These are phyloP conservation scores for Cladobotryum protrusum DNA, from an alignment of 2,329 filamentous ascomycete species.

Conservation along the genomic window DNA sequence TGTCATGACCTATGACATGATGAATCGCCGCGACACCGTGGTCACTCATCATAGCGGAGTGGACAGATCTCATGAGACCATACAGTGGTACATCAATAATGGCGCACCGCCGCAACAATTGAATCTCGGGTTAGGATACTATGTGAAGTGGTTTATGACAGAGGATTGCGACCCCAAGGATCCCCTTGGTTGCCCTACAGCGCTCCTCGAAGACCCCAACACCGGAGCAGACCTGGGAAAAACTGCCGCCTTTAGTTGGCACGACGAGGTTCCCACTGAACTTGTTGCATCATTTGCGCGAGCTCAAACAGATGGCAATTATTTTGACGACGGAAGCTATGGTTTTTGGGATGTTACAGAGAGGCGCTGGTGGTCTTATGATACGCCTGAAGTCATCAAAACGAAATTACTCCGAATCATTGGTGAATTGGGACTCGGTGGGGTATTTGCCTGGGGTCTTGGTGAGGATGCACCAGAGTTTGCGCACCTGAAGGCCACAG, in stretches of 20 bases:
- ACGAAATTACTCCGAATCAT: conserved; percentile 59
- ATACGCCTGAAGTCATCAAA: conserved; percentile 54
- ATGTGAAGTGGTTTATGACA: conserved; percentile 59
- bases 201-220: conserved; percentile 49
- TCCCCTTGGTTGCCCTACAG: conserved; percentile 49
- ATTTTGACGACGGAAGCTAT: conserved; percentile 56
- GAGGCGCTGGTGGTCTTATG: conserved; percentile 68
- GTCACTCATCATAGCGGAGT: conserved; percentile 64
- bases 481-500: conserved; percentile 32
- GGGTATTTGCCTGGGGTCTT: conserved; percentile 70
- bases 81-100: conserved; percentile 54
- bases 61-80: conserved; percentile 43
- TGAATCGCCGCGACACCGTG: conserved; percentile 59
- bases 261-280: conserved; percentile 47
- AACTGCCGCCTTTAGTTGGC: conserved; percentile 55
- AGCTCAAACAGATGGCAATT: conserved; percentile 46
- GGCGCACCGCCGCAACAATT: conserved; percentile 47
- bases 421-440: conserved; percentile 50
- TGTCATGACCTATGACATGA: conserved; percentile 62
- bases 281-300: conserved; percentile 51
- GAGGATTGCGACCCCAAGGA: conserved; percentile 33
- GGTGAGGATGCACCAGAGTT: conserved; percentile 56
- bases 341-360: conserved; percentile 60
- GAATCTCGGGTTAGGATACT: conserved; percentile 62
- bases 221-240: conserved; percentile 53